Percentiles rank a stretch among this genome's conserved stretches.
Evolutionary conservation across 2,329 filamentous ascomycete species (phyloP).

Genomic region (Epichloe gansuensis): DNA sequence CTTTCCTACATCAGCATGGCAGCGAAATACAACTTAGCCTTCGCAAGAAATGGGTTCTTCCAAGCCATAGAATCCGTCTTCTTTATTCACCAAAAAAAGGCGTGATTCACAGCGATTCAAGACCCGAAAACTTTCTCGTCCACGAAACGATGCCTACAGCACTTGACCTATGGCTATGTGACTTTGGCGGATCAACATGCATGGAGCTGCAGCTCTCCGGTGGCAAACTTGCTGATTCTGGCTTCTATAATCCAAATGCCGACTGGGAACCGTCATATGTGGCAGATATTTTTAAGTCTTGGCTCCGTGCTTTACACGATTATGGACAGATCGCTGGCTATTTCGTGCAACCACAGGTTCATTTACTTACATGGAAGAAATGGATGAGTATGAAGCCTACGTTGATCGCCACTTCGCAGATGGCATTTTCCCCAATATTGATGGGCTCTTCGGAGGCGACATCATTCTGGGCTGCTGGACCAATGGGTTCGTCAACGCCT

Average conservation of each 20-base stretch:
- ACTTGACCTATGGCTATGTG: constrained; percentile 18
- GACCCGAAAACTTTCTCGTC: constrained; percentile 20
- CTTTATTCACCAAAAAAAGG: constrained; percentile 11
- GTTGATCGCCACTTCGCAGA: constrained; percentile 7
- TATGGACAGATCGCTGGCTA: constrained; percentile 9
- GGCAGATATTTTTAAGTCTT: constrained; percentile 10
- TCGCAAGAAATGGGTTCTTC: constrained; percentile 13
- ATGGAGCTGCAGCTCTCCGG: constrained; percentile 13
- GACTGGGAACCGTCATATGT: constrained; percentile 1
- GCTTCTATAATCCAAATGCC: constrained; percentile 9
- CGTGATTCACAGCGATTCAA: constrained; percentile 21
- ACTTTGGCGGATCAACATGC: constrained; percentile 20
- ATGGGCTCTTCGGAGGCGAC: not conserved
- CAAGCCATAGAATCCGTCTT: constrained; percentile 18
- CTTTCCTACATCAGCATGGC: constrained; percentile 7
- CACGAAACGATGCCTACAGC: constrained; percentile 10
- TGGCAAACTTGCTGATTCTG: constrained; percentile 7
- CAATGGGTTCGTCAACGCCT: too few species aligned
- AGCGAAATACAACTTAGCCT: constrained; percentile 1
- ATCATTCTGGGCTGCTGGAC: too few species aligned
- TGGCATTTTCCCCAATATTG: constrained; percentile 7
- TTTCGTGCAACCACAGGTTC: constrained; percentile 7
- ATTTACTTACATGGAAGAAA: constrained; percentile 5
- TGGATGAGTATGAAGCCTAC: constrained; percentile 6
- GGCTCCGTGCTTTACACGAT: constrained; percentile 11